phyloP scores from a whole-genome alignment of 2,329 filamentous ascomycete genomes.

The Elsinoe batatas region DNA sequence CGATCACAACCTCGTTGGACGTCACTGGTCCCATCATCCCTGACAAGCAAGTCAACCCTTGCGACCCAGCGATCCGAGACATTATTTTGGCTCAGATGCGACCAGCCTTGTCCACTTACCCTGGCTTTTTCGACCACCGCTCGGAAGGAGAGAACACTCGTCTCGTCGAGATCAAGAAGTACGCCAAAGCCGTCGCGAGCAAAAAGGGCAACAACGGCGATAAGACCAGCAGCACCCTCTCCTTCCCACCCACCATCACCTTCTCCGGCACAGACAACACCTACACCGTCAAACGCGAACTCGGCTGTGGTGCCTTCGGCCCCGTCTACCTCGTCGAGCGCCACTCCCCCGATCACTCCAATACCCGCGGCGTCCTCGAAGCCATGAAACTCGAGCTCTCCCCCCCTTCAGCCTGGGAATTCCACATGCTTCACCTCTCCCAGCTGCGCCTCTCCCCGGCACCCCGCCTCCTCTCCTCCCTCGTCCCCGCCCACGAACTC shows the following conservation, averaged over 20 bases:
- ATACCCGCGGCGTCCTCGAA: slow-evolving; percentile 52
- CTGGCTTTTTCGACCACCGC: slow-evolving; percentile 69
- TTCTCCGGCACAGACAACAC: slow-evolving; percentile 55
- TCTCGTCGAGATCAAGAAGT: slow-evolving; percentile 70
- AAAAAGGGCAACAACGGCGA: slow-evolving; percentile 36
- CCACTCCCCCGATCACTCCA: slow-evolving; percentile 37
- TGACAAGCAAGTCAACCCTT: slow-evolving; percentile 79
- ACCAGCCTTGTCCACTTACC: slow-evolving; percentile 62
- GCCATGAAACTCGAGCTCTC: slow-evolving; percentile 84
- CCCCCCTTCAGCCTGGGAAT: slow-evolving; percentile 85
- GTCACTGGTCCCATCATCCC: slow-evolving; percentile 65
- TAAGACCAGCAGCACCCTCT: slow-evolving; percentile 39
- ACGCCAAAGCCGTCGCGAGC: slow-evolving; percentile 57
- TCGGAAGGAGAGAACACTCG: slow-evolving; percentile 51
- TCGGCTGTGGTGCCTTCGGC: slow-evolving; percentile 88
- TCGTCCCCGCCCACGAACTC: slow-evolving; percentile 79
- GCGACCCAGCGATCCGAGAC: slow-evolving; percentile 63
- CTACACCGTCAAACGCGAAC: slow-evolving; percentile 73
- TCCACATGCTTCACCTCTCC: slow-evolving; percentile 82
- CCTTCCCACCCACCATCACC: slow-evolving; percentile 53
- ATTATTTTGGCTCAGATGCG: slow-evolving; percentile 66
- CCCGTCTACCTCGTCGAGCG: slow-evolving; percentile 86
- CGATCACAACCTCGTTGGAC: slow-evolving; percentile 32
- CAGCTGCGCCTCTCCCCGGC: slow-evolving; percentile 61
- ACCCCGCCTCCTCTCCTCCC: slow-evolving; percentile 58